These are phyloP conservation scores for Petunia hybrid DNA, from an alignment of 305 asterid genomes.

Conservation along the genomic window DNA sequence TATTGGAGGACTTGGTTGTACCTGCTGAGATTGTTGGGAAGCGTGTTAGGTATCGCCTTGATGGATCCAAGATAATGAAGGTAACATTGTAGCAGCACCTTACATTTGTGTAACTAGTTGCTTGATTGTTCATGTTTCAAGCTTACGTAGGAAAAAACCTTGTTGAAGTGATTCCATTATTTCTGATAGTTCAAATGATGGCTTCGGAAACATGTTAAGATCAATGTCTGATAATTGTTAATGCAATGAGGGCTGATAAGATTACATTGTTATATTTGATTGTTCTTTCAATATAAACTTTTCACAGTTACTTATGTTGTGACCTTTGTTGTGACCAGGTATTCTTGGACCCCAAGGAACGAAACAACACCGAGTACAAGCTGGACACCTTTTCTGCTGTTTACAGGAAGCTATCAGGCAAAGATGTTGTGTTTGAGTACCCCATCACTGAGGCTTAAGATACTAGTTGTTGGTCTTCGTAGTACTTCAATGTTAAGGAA, in stretches of 20 bases:
- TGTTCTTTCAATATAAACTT: not conserved
- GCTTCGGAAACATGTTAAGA: not conserved
- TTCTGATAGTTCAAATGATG: not conserved
- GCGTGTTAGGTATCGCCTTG: slow-evolving; percentile 42
- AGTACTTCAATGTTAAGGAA: not conserved
- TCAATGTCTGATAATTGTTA: not conserved
- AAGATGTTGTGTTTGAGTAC: slow-evolving; percentile 32
- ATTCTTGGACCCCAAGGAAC: slow-evolving; percentile 32
- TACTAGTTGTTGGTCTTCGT: not conserved
- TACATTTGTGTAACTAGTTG: not conserved
- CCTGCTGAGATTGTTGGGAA: slow-evolving; percentile 56
- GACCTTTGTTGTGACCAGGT: slow-evolving; percentile 6
- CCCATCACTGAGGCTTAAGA: slow-evolving; percentile 10
- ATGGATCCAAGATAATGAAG: slow-evolving; percentile 56
- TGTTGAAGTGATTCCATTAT: not conserved
- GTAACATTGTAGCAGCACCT: slow-evolving; percentile 25
- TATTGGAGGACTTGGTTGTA: slow-evolving; percentile 50
- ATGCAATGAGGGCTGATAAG: not conserved
- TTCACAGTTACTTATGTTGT: not conserved
- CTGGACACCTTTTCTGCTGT: slow-evolving; percentile 33
- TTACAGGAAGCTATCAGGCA: slow-evolving; percentile 31
- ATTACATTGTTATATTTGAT: not conserved
- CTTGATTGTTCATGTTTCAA: not conserved
- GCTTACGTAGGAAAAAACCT: not conserved
- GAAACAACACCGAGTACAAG: slow-evolving; percentile 32